Conservation (phyloP, 2,329 filamentous ascomycete genomes). For the Myriosclerotinia duriaeana region DNA sequence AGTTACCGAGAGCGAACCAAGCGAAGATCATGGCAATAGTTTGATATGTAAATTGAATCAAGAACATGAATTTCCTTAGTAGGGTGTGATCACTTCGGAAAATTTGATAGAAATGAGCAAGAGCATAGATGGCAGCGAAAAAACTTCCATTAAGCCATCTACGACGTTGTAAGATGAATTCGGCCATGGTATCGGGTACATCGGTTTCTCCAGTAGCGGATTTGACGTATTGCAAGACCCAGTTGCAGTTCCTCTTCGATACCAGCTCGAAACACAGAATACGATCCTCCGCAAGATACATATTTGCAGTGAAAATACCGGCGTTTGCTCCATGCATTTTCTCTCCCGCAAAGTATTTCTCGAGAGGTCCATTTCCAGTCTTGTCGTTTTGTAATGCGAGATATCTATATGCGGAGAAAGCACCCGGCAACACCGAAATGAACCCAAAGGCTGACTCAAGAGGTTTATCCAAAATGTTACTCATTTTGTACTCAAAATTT, state of each 20-base stretch:
- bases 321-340: slow-evolving; percentile 94
- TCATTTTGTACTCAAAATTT: slow-evolving; percentile 99
- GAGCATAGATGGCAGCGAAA: slow-evolving; percentile 96
- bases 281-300: slow-evolving; percentile 88
- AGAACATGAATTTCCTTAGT: slow-evolving; percentile 82
- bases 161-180: slow-evolving; percentile 94
- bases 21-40: slow-evolving; percentile 93
- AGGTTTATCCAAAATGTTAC: slow-evolving; percentile 96
- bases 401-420: slow-evolving; percentile 91
- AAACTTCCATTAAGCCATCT: slow-evolving; percentile 98
- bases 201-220: slow-evolving; percentile 95
- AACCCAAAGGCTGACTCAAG: slow-evolving; percentile 97
- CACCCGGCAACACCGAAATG: slow-evolving; percentile 94
- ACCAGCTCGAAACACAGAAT: slow-evolving; percentile 94
- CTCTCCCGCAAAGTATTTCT: slow-evolving; percentile 99
- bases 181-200: slow-evolving; percentile 89
- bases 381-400: slow-evolving; percentile 95
- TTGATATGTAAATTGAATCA: slow-evolving; percentile 95
- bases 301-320: slow-evolving; percentile 96
- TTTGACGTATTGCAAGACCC: slow-evolving; percentile 98
- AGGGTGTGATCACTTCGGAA: slow-evolving; percentile 91
- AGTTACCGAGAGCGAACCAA: slow-evolving; percentile 97
- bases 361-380: slow-evolving; percentile 89
- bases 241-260: slow-evolving; percentile 88
- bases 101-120: slow-evolving; percentile 91